A percentile compares a stretch with the other conserved stretches of the same genome.
Conservation (phyloP, 768 basidiomycete genomes). For the Ephemerocybe angulata region DNA sequence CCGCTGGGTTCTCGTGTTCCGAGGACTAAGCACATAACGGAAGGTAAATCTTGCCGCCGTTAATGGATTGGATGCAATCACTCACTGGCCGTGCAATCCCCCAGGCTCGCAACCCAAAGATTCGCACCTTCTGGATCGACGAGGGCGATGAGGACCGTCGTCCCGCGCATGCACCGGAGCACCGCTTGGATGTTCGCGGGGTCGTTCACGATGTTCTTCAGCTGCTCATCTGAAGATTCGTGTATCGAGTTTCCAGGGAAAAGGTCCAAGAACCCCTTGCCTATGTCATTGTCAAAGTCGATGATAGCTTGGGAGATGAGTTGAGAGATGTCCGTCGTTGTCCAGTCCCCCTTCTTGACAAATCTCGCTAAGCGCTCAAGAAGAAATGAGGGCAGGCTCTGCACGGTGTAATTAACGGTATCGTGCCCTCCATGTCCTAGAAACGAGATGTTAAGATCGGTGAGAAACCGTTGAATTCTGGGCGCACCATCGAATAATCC, state of each 20-base stretch:
- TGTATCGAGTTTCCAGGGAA: conserved; percentile 37
- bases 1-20: conserved; percentile 31
- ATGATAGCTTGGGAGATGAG: conserved; percentile 34
- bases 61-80: not conserved
- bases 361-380: conserved; percentile 25
- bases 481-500: conserved; percentile 47
- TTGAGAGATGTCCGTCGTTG: conserved; percentile 23
- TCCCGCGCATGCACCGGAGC: conserved; percentile 47
- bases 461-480: not conserved
- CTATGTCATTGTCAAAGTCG: conserved; percentile 36
- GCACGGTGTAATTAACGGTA: conserved; percentile 38
- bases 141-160: conserved; percentile 47
- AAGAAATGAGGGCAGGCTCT: conserved; percentile 27
- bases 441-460: not conserved
- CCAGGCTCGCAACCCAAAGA: conserved; percentile 55
- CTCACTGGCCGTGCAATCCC: conserved; percentile 53
- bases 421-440: conserved; percentile 47
- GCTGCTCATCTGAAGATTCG: conserved; percentile 35
- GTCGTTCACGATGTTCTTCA: conserved; percentile 41
- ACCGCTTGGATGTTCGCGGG: conserved; percentile 31
- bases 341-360: conserved; percentile 1
- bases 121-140: conserved; percentile 39
- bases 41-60: not conserved
- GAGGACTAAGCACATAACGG: conserved; percentile 30
- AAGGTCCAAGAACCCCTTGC: conserved; percentile 33